These are phyloP conservation scores for Geranomyces variabilis DNA, from an alignment of 192 early-diverging fungal genomes.

Conservation along the genomic window DNA sequence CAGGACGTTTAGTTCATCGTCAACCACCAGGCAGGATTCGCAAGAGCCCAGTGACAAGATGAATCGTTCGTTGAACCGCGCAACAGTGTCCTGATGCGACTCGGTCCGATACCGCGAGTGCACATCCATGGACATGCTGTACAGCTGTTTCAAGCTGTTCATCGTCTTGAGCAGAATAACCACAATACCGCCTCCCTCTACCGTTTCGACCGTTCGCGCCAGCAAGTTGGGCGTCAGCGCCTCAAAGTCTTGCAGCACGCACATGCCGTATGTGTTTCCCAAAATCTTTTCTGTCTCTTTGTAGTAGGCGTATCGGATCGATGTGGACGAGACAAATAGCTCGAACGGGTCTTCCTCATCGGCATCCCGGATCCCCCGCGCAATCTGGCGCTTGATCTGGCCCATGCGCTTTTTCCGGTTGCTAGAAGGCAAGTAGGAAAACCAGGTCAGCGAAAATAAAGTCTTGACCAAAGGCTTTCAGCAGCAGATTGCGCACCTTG, in stretches of 20 bases:
- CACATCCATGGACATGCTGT: slow-evolving; percentile 99
- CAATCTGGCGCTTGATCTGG: slow-evolving; percentile 94
- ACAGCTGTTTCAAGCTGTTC: slow-evolving; percentile 94
- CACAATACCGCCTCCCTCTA: slow-evolving; percentile 95
- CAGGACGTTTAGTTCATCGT: slow-evolving; percentile 97
- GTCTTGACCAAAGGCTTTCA: neutral
- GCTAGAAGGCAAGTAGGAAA: slow-evolving; percentile 39
- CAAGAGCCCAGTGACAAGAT: slow-evolving; percentile 90
- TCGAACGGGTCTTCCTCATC: slow-evolving; percentile 99
- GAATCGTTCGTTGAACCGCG: slow-evolving; percentile 97
- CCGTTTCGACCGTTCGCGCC: slow-evolving; percentile 96
- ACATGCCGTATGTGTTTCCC: slow-evolving; percentile 99
- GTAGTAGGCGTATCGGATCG: slow-evolving; percentile 99
- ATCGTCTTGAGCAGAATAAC: slow-evolving; percentile 93
- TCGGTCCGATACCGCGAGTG: slow-evolving; percentile 95
- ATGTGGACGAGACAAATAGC: slow-evolving; percentile 91
- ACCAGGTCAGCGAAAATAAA: neutral
- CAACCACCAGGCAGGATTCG: slow-evolving; percentile 87
- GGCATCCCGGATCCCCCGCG: slow-evolving; percentile 84
- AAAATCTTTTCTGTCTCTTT: slow-evolving; percentile 98
- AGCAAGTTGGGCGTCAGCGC: slow-evolving; percentile 96
- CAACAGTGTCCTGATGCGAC: slow-evolving; percentile 88
- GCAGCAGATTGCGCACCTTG: slow-evolving; percentile 45
- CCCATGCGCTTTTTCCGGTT: slow-evolving; percentile 97
- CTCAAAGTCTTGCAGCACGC: slow-evolving; percentile 95